Percentiles rank a stretch among this genome's conserved stretches.
Conservation (phyloP, 306 rosid genomes). For the Sicyos edulis region DNA sequence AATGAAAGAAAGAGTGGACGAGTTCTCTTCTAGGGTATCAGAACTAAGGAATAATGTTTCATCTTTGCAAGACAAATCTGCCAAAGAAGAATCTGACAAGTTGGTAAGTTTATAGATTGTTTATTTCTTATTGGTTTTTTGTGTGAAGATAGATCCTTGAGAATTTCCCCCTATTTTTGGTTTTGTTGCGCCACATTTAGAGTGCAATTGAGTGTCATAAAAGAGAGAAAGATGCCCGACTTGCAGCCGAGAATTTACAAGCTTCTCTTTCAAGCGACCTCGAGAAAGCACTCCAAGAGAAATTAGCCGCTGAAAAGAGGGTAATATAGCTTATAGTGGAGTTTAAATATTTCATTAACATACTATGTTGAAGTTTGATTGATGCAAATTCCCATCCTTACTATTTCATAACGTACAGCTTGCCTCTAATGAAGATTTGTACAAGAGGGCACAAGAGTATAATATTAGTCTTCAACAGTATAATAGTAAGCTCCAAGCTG, state of each 20-base stretch:
- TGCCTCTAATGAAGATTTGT: slow-evolving; percentile 60
- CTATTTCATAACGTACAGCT: slow-evolving; percentile 40
- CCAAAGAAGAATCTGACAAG: slow-evolving; percentile 60
- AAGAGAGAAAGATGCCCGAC: slow-evolving; percentile 69
- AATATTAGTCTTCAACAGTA: slow-evolving; percentile 80
- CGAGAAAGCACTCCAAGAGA: slow-evolving; percentile 54
- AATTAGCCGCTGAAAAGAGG: slow-evolving; percentile 60
- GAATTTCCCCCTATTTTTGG: background rate
- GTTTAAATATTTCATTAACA: background rate
- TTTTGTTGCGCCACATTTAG: slow-evolving; percentile 31
- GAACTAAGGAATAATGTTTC: slow-evolving; percentile 41
- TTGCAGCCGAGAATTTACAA: slow-evolving; percentile 45
- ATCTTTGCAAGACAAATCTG: slow-evolving; percentile 48
- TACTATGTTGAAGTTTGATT: too few species aligned
- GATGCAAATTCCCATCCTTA: background rate
- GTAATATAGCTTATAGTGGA: slow-evolving; percentile 29
- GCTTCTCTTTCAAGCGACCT: slow-evolving; percentile 56
- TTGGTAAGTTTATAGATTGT: slow-evolving; percentile 41
- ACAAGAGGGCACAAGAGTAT: slow-evolving; percentile 77
- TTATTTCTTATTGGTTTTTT: background rate
- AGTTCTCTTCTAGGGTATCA: slow-evolving; percentile 35
- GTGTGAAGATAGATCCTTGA: background rate
- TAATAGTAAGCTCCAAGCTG: slow-evolving; percentile 70
- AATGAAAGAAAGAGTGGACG: slow-evolving; percentile 51
- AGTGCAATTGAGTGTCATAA: slow-evolving; percentile 53